Evolutionary conservation across 2,329 filamentous ascomycete genomes (phyloP).

Genomic region (Penicillium sp.): DNA sequence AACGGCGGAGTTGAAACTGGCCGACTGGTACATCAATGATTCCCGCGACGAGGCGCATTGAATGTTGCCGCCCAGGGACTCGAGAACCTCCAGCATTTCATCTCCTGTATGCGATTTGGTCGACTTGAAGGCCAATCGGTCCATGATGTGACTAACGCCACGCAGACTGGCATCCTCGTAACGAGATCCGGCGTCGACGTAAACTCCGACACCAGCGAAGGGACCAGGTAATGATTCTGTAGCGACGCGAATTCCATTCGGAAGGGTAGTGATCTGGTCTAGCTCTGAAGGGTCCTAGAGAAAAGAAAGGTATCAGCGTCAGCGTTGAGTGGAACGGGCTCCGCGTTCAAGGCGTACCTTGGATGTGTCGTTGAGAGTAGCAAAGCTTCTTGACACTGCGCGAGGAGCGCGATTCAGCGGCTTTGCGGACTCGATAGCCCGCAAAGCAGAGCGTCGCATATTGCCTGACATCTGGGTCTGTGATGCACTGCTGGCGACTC

Average conservation of each 20-base stretch:
- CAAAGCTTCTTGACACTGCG: constrained; percentile 33
- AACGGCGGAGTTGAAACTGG: constrained; percentile 92
- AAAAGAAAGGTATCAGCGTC: constrained; percentile 1
- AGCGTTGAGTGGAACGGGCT: constrained; percentile 1
- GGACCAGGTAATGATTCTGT: constrained; percentile 91
- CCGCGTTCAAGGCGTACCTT: constrained; percentile 28
- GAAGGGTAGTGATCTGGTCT: constrained; percentile 77
- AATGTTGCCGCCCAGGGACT: constrained; percentile 88
- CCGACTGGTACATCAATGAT: constrained; percentile 97
- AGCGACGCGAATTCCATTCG: constrained; percentile 90
- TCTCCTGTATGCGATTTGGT: constrained; percentile 69
- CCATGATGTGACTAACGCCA: constrained; percentile 93
- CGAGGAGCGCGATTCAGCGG: constrained; percentile 33
- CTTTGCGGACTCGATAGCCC: constrained; percentile 37
- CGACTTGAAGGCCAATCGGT: constrained; percentile 88
- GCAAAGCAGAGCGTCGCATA: constrained; percentile 41
- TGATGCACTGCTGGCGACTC: neutral
- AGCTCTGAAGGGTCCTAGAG: constrained; percentile 74
- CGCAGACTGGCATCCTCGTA: constrained; percentile 82
- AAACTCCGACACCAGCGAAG: constrained; percentile 92
- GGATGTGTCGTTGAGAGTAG: constrained; percentile 31
- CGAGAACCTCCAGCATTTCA: constrained; percentile 80
- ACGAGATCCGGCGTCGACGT: constrained; percentile 89
- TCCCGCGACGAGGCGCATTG: constrained; percentile 94
- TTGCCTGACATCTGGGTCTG: constrained; percentile 11